A percentile compares a stretch with the other conserved stretches of the same genome.
phyloP scores from a whole-genome alignment of 2,329 filamentous ascomycete genomes.

The Fusarium poae region DNA sequence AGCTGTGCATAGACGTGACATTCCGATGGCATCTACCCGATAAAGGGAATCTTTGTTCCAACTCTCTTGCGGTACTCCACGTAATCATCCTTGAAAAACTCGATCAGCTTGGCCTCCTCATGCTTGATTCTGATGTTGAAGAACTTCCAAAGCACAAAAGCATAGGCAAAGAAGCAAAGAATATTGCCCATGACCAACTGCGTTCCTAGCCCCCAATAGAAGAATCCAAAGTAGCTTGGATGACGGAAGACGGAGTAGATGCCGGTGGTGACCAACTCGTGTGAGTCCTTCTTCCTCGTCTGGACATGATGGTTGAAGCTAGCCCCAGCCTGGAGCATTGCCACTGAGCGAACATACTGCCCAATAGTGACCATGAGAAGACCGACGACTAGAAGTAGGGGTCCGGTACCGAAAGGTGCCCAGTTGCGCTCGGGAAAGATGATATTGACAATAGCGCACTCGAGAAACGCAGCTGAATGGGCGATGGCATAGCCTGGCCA shows the following conservation, averaged over 20 bases:
- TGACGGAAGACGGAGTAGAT: constrained; percentile 84
- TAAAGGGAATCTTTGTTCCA: constrained; percentile 83
- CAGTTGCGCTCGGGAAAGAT: constrained; percentile 66
- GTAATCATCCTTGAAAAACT: constrained; percentile 90
- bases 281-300: constrained; percentile 73
- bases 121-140: constrained; percentile 79
- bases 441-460: constrained; percentile 74
- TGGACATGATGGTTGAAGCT: constrained; percentile 95
- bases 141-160: constrained; percentile 84
- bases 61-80: constrained; percentile 77
- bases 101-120: constrained; percentile 82
- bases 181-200: constrained; percentile 90
- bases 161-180: constrained; percentile 81
- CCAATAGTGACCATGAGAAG: constrained; percentile 75
- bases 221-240: constrained; percentile 97
- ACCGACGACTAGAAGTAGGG: constrained; percentile 67
- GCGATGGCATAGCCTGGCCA: constrained; percentile 87
- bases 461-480: constrained; percentile 78
- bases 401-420: constrained; percentile 60
- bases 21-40: constrained; percentile 39
- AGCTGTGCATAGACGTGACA: background rate
- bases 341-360: constrained; percentile 80
- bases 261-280: constrained; percentile 85
- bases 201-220: constrained; percentile 97
- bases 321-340: constrained; percentile 89